Percentiles rank a stretch among this genome's conserved stretches.
These are phyloP conservation scores for Elsinoe necatrix DNA, from an alignment of 2,329 filamentous ascomycete species.

Conservation along the genomic window DNA sequence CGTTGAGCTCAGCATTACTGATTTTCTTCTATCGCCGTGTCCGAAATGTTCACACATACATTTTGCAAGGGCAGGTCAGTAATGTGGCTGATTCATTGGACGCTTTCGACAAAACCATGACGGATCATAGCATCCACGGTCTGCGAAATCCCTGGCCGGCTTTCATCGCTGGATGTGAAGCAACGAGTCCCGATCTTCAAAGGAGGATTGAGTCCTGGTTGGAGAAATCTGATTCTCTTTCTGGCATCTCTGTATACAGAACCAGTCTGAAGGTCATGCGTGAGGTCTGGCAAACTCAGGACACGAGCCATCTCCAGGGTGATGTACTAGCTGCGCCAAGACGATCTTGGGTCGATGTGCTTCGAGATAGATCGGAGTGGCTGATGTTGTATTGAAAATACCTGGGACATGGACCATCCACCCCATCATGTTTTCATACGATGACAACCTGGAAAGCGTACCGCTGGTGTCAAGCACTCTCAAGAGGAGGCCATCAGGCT, in stretches of 20 bases:
- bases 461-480: too few relatives aligned
- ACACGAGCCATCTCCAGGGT: neutral
- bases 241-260: too few relatives aligned
- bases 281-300: too few relatives aligned
- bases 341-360: neutral
- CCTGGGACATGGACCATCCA: conserved; percentile 32
- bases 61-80: conserved; percentile 34
- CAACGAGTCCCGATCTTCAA: conserved; percentile 18
- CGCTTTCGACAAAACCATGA: conserved; percentile 24
- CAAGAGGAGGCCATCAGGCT: too few relatives aligned
- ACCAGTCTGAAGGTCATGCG: too few relatives aligned
- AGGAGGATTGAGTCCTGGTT: too few relatives aligned
- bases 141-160: conserved; percentile 31
- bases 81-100: conserved; percentile 29
- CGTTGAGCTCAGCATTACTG: conserved; percentile 34
- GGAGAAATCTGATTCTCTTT: too few relatives aligned
- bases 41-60: conserved; percentile 32
- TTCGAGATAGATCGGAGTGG: neutral
- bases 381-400: conserved; percentile 19
- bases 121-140: conserved; percentile 23
- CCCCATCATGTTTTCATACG: too few relatives aligned
- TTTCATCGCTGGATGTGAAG: conserved; percentile 37
- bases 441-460: too few relatives aligned
- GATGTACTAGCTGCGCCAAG: neutral
- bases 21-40: conserved; percentile 38